A percentile compares a stretch with the other conserved stretches of the same genome.
These are phyloP conservation scores for Cucurbita argyrosperma DNA, from an alignment of 306 rosid genomes.

Conservation along the genomic window DNA sequence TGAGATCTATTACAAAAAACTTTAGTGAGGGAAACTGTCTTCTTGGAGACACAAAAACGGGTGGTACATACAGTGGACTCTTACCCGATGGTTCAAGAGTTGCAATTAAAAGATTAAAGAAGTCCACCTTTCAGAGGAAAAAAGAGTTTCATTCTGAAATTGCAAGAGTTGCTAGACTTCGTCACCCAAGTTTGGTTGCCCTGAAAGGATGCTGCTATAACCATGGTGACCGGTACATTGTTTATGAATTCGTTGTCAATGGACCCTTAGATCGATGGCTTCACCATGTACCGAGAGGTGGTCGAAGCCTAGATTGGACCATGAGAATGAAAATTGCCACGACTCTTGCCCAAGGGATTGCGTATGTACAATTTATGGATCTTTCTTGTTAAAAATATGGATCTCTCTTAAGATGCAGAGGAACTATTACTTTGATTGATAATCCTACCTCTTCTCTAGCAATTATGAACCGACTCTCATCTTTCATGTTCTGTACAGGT, in stretches of 20 bases:
- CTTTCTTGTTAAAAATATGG: background rate
- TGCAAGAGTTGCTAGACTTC: constrained; percentile 90
- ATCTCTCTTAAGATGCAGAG: background rate
- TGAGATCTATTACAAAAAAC: constrained; percentile 76
- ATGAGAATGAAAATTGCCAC: constrained; percentile 90
- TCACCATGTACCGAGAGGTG: constrained; percentile 92
- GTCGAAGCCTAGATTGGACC: constrained; percentile 89
- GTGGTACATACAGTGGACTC: constrained; percentile 83
- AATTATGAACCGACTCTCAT: constrained; percentile 2
- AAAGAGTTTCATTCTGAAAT: constrained; percentile 88
- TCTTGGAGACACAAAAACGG: constrained; percentile 82
- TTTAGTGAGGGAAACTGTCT: constrained; percentile 97
- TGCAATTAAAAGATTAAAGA: constrained; percentile 86
- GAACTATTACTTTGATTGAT: background rate
- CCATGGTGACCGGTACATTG: constrained; percentile 94
- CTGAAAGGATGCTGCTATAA: constrained; percentile 96
- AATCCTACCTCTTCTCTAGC: background rate
- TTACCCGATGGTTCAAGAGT: constrained; percentile 83
- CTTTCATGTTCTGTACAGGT: constrained; percentile 27
- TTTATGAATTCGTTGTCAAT: constrained; percentile 77
- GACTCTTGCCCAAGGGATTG: constrained; percentile 94
- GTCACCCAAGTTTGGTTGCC: constrained; percentile 82
- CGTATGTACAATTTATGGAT: constrained; percentile 38
- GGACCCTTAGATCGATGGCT: constrained; percentile 97
- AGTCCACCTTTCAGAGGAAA: constrained; percentile 83